A percentile compares a stretch with the other conserved stretches of the same genome.
Conservation (phyloP, 257 asterid species). For the Solanum peruvianum region DNA sequence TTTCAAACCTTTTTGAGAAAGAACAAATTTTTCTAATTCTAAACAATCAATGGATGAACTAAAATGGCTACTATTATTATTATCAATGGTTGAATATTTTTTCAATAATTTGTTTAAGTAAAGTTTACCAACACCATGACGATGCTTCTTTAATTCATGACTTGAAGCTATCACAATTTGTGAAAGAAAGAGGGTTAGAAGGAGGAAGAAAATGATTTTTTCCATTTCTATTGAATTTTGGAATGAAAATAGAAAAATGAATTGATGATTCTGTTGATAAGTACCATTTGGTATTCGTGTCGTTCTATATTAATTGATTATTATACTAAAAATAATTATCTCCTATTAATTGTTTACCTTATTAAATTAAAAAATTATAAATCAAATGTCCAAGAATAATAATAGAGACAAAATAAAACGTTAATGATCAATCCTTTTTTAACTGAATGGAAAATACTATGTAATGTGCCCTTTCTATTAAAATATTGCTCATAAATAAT, state of each 20-base stretch:
- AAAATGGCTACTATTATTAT: background rate
- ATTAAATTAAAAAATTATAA: too few relatives aligned
- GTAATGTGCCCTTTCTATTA: too few relatives aligned
- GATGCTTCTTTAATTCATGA: background rate
- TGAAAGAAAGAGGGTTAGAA: background rate
- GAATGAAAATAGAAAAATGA: background rate
- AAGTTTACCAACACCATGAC: background rate
- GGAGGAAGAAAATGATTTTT: background rate
- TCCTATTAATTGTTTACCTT: too few relatives aligned
- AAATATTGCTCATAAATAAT: too few relatives aligned
- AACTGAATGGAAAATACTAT: too few relatives aligned
- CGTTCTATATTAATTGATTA: too few relatives aligned
- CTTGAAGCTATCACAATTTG: background rate
- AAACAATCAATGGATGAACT: background rate
- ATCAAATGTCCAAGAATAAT: too few relatives aligned
- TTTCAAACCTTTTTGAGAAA: constrained; percentile 24
- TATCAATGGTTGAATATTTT: background rate
- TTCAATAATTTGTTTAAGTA: background rate
- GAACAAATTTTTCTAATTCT: background rate
- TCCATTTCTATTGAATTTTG: background rate
- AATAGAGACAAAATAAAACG: too few relatives aligned
- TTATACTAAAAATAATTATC: too few relatives aligned
- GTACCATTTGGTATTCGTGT: background rate
- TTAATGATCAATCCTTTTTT: too few relatives aligned
- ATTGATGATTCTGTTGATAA: background rate